phyloP scores from a whole-genome alignment of 2,329 filamentous ascomycete species.

The Colletotrichum agaves region DNA sequence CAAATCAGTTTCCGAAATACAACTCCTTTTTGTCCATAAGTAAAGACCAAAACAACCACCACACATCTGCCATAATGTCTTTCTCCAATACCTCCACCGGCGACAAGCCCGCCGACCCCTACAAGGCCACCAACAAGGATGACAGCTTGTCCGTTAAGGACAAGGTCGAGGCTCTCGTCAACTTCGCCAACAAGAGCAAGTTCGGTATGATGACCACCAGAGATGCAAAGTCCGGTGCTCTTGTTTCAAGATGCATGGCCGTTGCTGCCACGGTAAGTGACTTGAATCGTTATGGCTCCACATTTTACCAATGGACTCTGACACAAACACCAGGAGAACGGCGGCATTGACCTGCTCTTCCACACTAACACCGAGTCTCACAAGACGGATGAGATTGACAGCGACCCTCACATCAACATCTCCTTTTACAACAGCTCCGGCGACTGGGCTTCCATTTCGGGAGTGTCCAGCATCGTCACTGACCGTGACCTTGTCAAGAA shows the following conservation, averaged over 20 bases:
- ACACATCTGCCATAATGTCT: constrained; percentile 39
- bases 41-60: background rate
- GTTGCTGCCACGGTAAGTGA: constrained; percentile 76
- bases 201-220: constrained; percentile 92
- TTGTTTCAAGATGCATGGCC: constrained; percentile 89
- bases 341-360: constrained; percentile 86
- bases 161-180: constrained; percentile 79
- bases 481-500: constrained; percentile 76
- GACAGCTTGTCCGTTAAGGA: constrained; percentile 72
- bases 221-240: constrained; percentile 69
- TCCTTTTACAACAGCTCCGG: constrained; percentile 80
- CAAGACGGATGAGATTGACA: constrained; percentile 83
- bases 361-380: constrained; percentile 91
- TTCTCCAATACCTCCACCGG: constrained; percentile 71
- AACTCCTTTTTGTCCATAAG: background rate
- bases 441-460: constrained; percentile 90
- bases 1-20: background rate
- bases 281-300: background rate
- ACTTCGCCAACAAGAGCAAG: constrained; percentile 79
- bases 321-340: constrained; percentile 68
- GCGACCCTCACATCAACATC: constrained; percentile 81
- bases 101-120: constrained; percentile 76
- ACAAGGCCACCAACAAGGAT: constrained; percentile 78
- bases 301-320: background rate
- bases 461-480: constrained; percentile 74